Base-by-base conservation (phyloP, 2,329 filamentous ascomycete species). In the Aureobasidium mangrovei region DNA sequence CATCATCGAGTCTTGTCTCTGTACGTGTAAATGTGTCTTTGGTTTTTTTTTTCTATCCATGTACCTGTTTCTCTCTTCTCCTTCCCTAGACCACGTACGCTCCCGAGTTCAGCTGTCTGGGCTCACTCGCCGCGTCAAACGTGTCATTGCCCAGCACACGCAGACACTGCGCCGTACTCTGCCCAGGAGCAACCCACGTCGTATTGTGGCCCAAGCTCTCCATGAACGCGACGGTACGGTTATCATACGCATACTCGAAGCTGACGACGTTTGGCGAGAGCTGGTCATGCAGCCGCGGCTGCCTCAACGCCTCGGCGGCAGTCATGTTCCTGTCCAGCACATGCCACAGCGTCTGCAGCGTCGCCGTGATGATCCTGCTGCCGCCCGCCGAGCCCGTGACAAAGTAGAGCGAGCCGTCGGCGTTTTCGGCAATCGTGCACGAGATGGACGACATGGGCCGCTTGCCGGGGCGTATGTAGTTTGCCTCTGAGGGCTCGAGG, bases 381-480 rank as follows among this genome's bases (percentile, higher is more conserved):
- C 89, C 90, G 32, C 90, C 90, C 0, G 89, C 88, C 0, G 88
- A 84, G 39, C 88, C 88, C 6, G 87, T 78, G 53, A 82, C 74
- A 55, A 86, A 80, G 64, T 84, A 85, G 1, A 94, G 75, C 1
- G 74, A 77, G 18, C 81, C 79, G 62, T 85, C 82, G 1, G 78
- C 72, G 29, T 78, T 72, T 62, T 91, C 87, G 59, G 84, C 80
- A 49, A 94, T 91, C 54, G 88, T 75, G 3, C 91, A 89, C 0
- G 85, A 83, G 61, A 93, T 90, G 58, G 86, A 91, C 1, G 85
- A 91, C 3, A 96, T 74, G 0, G 91, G 89, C 0, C 91, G 81
- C 70, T 96, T 96, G 45, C 81, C 78, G 0, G 88, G 82, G 4
- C 82, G 79, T 67, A 96, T 83, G 67, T 83, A 96, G 75, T 97